Percentiles rank a stretch among this genome's conserved stretches.
Conservation (phyloP, 345 rosid species). For the Eucalyptus sp. region DNA sequence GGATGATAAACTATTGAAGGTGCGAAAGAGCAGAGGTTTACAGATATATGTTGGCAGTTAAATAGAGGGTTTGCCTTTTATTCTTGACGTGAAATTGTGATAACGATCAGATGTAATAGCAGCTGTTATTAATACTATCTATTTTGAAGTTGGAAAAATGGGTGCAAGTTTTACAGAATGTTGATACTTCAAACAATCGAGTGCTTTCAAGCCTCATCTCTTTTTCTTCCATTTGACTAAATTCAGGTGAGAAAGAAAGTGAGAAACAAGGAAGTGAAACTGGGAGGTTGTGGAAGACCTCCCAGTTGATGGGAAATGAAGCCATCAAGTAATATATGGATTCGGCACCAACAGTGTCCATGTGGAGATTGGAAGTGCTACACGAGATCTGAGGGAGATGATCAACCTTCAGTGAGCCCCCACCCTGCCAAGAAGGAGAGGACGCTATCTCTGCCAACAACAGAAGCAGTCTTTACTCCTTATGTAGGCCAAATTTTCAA, state of each 20-base stretch:
- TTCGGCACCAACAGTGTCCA: slow-evolving; percentile 81
- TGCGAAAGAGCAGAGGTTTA: neutral
- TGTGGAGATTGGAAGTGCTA: slow-evolving; percentile 97
- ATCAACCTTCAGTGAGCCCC: slow-evolving; percentile 30
- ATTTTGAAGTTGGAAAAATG: neutral
- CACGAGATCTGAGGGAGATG: slow-evolving; percentile 53
- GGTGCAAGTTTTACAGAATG: neutral
- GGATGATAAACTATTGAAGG: neutral
- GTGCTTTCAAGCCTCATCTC: neutral
- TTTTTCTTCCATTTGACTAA: neutral
- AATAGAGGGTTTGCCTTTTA: neutral
- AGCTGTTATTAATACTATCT: neutral
- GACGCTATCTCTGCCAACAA: slow-evolving; percentile 19
- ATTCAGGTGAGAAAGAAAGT: neutral
- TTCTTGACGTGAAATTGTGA: neutral
- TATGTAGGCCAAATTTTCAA: slow-evolving; percentile 83
- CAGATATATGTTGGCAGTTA: neutral
- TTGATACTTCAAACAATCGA: neutral
- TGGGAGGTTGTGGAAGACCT: neutral
- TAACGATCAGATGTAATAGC: neutral
- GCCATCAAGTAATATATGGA: slow-evolving; percentile 70
- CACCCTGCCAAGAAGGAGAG: slow-evolving; percentile 44
- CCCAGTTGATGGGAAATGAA: slow-evolving; percentile 26
- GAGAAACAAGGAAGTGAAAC: neutral
- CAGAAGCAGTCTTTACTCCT: slow-evolving; percentile 53